Base-by-base conservation (phyloP, 2,329 filamentous ascomycete genomes). In the Fusarium multiceps region DNA sequence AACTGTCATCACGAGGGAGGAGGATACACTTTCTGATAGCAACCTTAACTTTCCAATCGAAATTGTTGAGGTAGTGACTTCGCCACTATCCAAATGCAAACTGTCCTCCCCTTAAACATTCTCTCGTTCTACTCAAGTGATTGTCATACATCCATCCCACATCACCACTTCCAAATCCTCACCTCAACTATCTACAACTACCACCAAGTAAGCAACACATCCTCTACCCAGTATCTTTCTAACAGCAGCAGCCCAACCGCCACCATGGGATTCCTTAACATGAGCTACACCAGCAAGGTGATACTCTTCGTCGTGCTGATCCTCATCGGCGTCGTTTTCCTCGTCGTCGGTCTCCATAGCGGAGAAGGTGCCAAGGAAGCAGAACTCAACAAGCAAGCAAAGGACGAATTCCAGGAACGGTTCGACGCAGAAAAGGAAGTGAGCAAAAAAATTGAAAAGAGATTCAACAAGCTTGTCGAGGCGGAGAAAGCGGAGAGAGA, bases 91-190 rank as follows among this genome's bases (percentile, higher is more conserved):
- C n/a, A n/a, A n/a, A n/a, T n/a, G n/a, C n/a, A n/a, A n/a, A n/a
- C n/a, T n/a, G n/a, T n/a, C 34, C 2, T 37, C 18, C 5, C 16
- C 34, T 11, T 0, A 11, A n/a, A 1, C 2, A 14, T 6, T 18
- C 16, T 37, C 32, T 11, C 16, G 16, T 9, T 37, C 32, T 37
- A 6, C 16, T 0, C 3, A 11, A 37, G 34, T 37, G 18, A 37
- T 0, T 37, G 18, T 5, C 34, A 1, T 37, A 0, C 32, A 37
- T 37, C 23, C 23, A 6, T 25, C 34, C 34, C 34, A 7, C 34
- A 7, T 37, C 9, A 37, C 18, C 10, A 37, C 34, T 11, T 2
- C 34, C 18, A 37, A 37, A 6, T 8, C 34, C 32, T 6, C 3
- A 18, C 0, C 32, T 34, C 32, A 34, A 18, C 9, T 10, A 6